Base-by-base conservation (phyloP, 257 asterid species). In the Solanum medicagineum region DNA sequence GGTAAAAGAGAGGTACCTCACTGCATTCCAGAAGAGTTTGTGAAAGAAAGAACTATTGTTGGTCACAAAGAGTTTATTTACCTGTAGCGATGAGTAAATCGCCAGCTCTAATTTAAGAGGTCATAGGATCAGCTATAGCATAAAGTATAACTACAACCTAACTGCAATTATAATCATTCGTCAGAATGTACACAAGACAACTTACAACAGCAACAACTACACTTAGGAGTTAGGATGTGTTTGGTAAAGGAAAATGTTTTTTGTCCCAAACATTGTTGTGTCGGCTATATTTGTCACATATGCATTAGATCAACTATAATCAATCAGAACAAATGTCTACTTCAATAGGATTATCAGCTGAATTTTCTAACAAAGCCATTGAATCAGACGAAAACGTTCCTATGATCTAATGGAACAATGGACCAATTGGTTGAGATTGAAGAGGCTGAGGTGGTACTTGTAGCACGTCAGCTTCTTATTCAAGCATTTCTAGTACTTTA, bases 141-240 rank as follows among this genome's bases (percentile, higher is more conserved):
- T 95, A 91, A 47, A 98, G 99, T 84, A 92, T 24, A 83, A 96
- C 89, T 49, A 91, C 98, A 88, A 90, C 97, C 98, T 97, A 96
- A 55, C 98, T 93, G 91, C 89, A 91, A n/a, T 81, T 6, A 2
- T 36, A 88, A 26, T 44, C 54, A 86, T 81, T 22, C 45, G n/a
- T n/a, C n/a, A n/a, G n/a, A n/a, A n/a, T n/a, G n/a, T n/a, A n/a
- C n/a, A n/a, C n/a, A n/a, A n/a, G n/a, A n/a, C n/a, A n/a, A n/a
- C n/a, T n/a, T n/a, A n/a, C n/a, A n/a, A n/a, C n/a, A n/a, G n/a
- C n/a, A n/a, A n/a, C n/a, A n/a, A n/a, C n/a, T n/a, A n/a, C n/a
- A n/a, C n/a, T n/a, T n/a, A n/a, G n/a, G n/a, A n/a, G n/a, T n/a
- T n/a, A n/a, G 10, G 62, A 2, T 26, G 10, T 17, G 19, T 19